Evolutionary conservation across 768 basidiomycete genomes (phyloP), one percentile per base, ranked within the genome.

Genomic region (Russula emetica): DNA sequence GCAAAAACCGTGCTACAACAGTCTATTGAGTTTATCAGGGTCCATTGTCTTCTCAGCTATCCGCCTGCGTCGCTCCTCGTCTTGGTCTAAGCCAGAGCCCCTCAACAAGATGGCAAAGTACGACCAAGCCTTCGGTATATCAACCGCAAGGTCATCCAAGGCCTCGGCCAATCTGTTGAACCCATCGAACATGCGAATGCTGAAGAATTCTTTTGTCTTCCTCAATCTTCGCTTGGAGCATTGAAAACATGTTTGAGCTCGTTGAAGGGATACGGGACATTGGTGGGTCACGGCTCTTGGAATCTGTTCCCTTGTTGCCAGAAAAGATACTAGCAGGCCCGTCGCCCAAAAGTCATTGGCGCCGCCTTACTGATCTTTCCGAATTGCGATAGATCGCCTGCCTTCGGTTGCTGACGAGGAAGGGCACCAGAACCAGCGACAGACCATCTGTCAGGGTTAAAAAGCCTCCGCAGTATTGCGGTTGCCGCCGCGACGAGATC

Each of bases 151-250:
- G 71, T 98, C 94, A 70, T 94, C 92, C 70, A 98, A 80, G 60
- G 86, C 75, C 74, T 93, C 91, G 30, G 87, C 84, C 56, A 84
- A 79, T 0, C 82, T 79, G 52, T 71, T 72, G 73, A 96, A 85
- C 16, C 92, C 92, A 63, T 88, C 86, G 61, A 97, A 73, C 71
- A 87, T 89, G 68, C 91, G 88, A 69, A 92, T 85, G 67, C 80
- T 83, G 75, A 88, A 94, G 78, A 93, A 90, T 78, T 98, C 93
- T 75, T 91, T 92, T 76, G 69, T 95, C 91, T 69, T 93, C 87
- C 16, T 78, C 80, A 69, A 96, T 87, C 80, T 88, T 90, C 73
- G 84, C 83, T 75, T 86, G 84, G 57, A 94, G 86, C 84, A 90
- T 88, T 26, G 86, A 87, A 77, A 94, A 94, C 87, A 93, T 93